A percentile compares a stretch with the other conserved stretches of the same genome.
These are phyloP conservation scores for Puya raimondii DNA, from an alignment of 176 grass and related monocot species.

Conservation along the genomic window DNA sequence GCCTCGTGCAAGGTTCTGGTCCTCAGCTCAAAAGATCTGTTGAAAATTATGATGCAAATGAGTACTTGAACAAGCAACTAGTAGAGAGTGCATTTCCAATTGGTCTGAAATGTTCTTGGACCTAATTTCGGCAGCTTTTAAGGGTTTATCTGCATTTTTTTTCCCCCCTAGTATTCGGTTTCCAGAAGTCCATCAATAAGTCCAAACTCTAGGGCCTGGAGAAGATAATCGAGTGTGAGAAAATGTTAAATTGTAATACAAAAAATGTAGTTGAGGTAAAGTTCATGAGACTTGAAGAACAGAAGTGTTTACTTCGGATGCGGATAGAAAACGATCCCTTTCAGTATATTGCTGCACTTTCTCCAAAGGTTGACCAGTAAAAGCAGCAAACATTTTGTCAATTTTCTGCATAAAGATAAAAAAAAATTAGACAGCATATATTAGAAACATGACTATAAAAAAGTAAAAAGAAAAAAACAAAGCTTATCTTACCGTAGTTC, in stretches of 20 bases:
- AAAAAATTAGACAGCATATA: constrained; percentile 15
- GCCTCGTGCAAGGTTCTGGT: too few relatives aligned
- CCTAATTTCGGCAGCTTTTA: constrained; percentile 3
- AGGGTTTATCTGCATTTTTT: neutral
- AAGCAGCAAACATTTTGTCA: constrained; percentile 90
- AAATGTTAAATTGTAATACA: constrained; percentile 1
- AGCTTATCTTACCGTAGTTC: constrained; percentile 4
- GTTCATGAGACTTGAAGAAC: constrained; percentile 3
- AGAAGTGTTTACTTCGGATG: constrained; percentile 52
- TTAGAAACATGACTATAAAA: constrained; percentile 9
- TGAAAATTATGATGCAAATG: too few relatives aligned
- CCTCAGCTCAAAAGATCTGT: too few relatives aligned
- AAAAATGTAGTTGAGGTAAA: constrained; percentile 2
- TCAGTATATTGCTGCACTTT: constrained; percentile 81
- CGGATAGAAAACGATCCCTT: constrained; percentile 83
- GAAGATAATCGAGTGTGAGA: constrained; percentile 1
- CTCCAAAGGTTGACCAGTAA: constrained; percentile 80
- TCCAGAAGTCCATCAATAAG: constrained; percentile 72
- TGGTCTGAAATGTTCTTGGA: neutral
- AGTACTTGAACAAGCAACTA: too few relatives aligned
- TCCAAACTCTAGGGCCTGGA: constrained; percentile 92
- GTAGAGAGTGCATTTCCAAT: constrained; percentile 9
- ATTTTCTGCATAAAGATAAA: constrained; percentile 65
- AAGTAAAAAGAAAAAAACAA: neutral
- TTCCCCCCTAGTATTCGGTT: constrained; percentile 62